Conservation (phyloP, 345 rosid species). For the Brassica napus region DNA sequence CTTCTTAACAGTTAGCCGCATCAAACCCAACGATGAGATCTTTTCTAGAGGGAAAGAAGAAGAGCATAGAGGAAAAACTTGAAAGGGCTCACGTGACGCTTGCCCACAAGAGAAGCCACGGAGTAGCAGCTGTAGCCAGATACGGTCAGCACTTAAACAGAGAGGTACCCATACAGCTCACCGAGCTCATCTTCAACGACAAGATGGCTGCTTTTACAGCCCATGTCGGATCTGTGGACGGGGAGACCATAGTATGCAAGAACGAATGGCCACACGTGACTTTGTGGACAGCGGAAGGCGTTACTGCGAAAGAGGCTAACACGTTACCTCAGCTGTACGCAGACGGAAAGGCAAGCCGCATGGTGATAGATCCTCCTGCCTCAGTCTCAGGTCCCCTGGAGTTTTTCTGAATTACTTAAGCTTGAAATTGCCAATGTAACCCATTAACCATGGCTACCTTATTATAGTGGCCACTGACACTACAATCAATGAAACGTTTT, state of each 20-base stretch:
- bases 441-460: not conserved
- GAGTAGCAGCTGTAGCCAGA: slow-evolving; percentile 75
- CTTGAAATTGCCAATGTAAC: slow-evolving; percentile 21
- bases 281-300: slow-evolving; percentile 77
- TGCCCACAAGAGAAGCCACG: slow-evolving; percentile 93
- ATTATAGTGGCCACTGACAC: not conserved
- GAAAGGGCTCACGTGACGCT: slow-evolving; percentile 76
- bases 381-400: slow-evolving; percentile 66
- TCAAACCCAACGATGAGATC: slow-evolving; percentile 47
- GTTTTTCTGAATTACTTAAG: slow-evolving; percentile 49
- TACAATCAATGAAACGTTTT: not conserved
- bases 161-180: slow-evolving; percentile 67
- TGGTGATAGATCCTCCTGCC: slow-evolving; percentile 67
- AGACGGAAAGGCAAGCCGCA: slow-evolving; percentile 70
- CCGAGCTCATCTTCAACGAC: slow-evolving; percentile 65
- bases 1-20: slow-evolving; percentile 52
- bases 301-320: slow-evolving; percentile 77
- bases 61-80: slow-evolving; percentile 51
- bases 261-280: slow-evolving; percentile 94
- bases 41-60: slow-evolving; percentile 55
- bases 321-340: slow-evolving; percentile 55
- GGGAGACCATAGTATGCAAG: slow-evolving; percentile 56
- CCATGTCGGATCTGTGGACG: slow-evolving; percentile 65
- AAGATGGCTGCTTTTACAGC: slow-evolving; percentile 82
- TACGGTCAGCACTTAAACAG: slow-evolving; percentile 53